Conservation (phyloP, 2,329 filamentous ascomycete species). For the Colletotrichum costaricense region DNA sequence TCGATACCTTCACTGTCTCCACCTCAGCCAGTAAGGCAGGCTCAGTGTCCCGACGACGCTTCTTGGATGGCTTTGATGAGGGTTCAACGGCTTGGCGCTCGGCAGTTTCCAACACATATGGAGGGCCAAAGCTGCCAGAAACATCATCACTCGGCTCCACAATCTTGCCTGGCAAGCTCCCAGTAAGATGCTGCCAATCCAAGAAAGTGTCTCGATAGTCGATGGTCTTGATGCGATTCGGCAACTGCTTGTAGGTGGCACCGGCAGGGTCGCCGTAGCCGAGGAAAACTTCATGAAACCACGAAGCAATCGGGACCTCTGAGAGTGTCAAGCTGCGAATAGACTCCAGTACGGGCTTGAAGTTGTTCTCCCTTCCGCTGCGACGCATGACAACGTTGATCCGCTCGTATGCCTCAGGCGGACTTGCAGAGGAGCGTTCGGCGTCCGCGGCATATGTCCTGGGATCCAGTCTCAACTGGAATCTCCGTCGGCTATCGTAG, state of each 20-base stretch:
- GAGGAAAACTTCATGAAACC: constrained; percentile 97
- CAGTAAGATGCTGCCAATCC: constrained; percentile 93
- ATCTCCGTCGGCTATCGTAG: constrained; percentile 74
- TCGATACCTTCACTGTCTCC: constrained; percentile 83
- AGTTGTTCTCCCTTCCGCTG: constrained; percentile 93
- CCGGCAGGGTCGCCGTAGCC: constrained; percentile 94
- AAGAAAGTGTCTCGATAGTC: constrained; percentile 96
- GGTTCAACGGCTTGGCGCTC: constrained; percentile 63
- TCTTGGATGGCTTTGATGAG: constrained; percentile 78
- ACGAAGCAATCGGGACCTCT: constrained; percentile 86
- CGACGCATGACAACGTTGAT: constrained; percentile 90
- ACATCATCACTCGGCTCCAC: constrained; percentile 82
- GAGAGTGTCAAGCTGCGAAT: constrained; percentile 88
- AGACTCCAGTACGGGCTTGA: constrained; percentile 91
- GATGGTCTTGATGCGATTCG: constrained; percentile 80
- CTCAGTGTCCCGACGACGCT: constrained; percentile 84
- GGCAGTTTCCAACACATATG: constrained; percentile 82
- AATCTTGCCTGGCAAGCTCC: constrained; percentile 88
- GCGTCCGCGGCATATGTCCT: constrained; percentile 82
- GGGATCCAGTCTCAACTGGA: constrained; percentile 86
- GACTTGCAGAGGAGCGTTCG: constrained; percentile 72
- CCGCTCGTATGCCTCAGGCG: constrained; percentile 81
- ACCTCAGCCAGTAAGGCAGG: constrained; percentile 70
- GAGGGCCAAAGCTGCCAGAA: constrained; percentile 81
- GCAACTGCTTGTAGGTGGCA: constrained; percentile 85